These are phyloP conservation scores for Thalia dealbata DNA, from an alignment of 176 grass and related monocot genomes.

Conservation along the genomic window DNA sequence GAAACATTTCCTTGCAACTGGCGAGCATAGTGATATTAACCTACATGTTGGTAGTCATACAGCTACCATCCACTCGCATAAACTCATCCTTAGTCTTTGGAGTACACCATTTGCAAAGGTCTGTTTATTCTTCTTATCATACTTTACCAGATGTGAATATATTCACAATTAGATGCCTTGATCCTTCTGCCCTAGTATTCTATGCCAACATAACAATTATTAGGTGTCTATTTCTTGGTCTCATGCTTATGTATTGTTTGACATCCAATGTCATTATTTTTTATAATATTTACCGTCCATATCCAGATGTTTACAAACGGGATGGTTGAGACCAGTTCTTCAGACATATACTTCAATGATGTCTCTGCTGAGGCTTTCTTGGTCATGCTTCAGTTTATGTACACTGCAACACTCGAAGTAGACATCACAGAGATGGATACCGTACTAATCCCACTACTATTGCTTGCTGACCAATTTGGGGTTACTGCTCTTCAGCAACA, in stretches of 20 bases:
- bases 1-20: constrained; percentile 57
- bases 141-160: not conserved
- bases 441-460: constrained; percentile 49
- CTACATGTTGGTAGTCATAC: constrained; percentile 58
- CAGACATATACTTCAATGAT: constrained; percentile 54
- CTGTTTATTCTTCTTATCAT: constrained; percentile 14
- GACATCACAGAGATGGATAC: constrained; percentile 31
- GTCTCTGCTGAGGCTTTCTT: constrained; percentile 56
- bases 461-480: constrained; percentile 73
- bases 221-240: not conserved
- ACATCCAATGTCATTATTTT: not conserved
- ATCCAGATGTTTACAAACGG: constrained; percentile 94
- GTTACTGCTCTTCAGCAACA: constrained; percentile 73
- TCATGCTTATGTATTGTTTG: not conserved
- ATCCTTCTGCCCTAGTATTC: not conserved
- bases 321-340: constrained; percentile 77
- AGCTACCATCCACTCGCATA: constrained; percentile 53
- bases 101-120: constrained; percentile 74
- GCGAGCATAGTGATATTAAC: constrained; percentile 81
- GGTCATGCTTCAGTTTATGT: constrained; percentile 82
- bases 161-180: not conserved
- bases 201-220: not conserved
- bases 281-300: not conserved
- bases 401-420: constrained; percentile 51
- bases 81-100: constrained; percentile 79